These are phyloP conservation scores for Auriscalpium orientale DNA, from an alignment of 768 basidiomycete genomes.

Conservation along the genomic window DNA sequence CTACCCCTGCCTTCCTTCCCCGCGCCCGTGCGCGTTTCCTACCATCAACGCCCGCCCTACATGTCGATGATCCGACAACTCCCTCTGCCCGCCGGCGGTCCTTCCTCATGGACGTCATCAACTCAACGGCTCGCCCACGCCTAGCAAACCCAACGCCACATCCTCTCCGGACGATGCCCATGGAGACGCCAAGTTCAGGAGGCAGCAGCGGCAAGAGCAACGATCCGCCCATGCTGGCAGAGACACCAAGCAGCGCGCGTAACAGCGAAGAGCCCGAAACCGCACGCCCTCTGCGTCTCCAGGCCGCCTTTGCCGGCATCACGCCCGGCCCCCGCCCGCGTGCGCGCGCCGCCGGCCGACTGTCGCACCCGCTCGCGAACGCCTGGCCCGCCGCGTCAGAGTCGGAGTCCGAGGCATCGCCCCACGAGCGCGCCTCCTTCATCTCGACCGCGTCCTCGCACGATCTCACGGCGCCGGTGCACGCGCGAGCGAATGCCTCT, in stretches of 20 bases:
- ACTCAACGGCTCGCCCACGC: slow-evolving; percentile 71
- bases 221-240: background rate
- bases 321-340: slow-evolving; percentile 53
- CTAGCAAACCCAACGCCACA: slow-evolving; percentile 60
- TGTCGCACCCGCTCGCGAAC: slow-evolving; percentile 64
- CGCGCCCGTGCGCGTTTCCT: slow-evolving; percentile 56
- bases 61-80: slow-evolving; percentile 42
- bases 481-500: slow-evolving; percentile 75
- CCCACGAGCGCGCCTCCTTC: slow-evolving; percentile 58
- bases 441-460: slow-evolving; percentile 83
- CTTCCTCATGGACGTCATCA: slow-evolving; percentile 78
- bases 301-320: slow-evolving; percentile 51
- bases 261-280: slow-evolving; percentile 21
- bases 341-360: slow-evolving; percentile 29
- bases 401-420: slow-evolving; percentile 22
- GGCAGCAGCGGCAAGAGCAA: slow-evolving; percentile 27
- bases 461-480: slow-evolving; percentile 59
- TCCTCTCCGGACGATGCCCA: slow-evolving; percentile 26
- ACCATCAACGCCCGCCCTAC: slow-evolving; percentile 22
- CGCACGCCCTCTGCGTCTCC: slow-evolving; percentile 25
- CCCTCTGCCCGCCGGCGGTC: slow-evolving; percentile 69
- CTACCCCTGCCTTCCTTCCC: slow-evolving; percentile 61
- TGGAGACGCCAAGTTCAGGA: slow-evolving; percentile 19
- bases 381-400: slow-evolving; percentile 24
- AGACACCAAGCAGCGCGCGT: no score